Evolutionary conservation across 257 asterid genomes (phyloP), one percentile per base, ranked within the genome.

Genomic region (Ocimum tenuiflorum): DNA sequence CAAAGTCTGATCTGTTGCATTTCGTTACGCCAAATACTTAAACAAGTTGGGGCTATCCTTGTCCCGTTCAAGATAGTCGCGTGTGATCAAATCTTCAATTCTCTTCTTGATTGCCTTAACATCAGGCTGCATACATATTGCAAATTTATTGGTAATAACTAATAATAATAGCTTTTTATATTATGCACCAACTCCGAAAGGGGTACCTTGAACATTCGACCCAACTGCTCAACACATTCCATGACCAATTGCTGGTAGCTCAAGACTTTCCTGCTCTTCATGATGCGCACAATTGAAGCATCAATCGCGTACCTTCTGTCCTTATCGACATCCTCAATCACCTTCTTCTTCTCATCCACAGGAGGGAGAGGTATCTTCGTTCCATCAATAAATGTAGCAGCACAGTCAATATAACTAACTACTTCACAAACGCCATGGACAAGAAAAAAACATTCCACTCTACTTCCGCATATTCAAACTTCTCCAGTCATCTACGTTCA

Each of bases 51-150:
- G 85, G 68, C 82, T 82, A 6, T 82, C 88, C 75, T 78, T 85
- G 77, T 85, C 91, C 17, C 91, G 79, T 69, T 85, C 91, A 57
- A 85, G 85, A 63, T 85, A 85, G 72, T 85, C 91, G 3, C 91
- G 80, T 9, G 88, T 80, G 79, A 85, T 82, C 78, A 85, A 46
- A 70, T 85, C 91, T 73, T 85, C 91, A 29, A 82, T 82, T 64
- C 88, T 78, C 76, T 82, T 85, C 85, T 85, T 85, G 76, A 85
- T 85, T 24, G 85, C 85, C 70, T 85, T 82, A 1, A 80, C 86
- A 45, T 85, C 86, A 33, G 88, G 88, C 85, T 84, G 70, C 68
- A 66, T 46, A 43, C 12, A 11, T 8, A 43, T 41, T 67, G 27
- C 24, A 49, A 51, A 22, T 47, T 53, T 7, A 20, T 70, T 11